phyloP scores from a whole-genome alignment of 352 stramenopile species.

The Phytophthora lateralis region DNA sequence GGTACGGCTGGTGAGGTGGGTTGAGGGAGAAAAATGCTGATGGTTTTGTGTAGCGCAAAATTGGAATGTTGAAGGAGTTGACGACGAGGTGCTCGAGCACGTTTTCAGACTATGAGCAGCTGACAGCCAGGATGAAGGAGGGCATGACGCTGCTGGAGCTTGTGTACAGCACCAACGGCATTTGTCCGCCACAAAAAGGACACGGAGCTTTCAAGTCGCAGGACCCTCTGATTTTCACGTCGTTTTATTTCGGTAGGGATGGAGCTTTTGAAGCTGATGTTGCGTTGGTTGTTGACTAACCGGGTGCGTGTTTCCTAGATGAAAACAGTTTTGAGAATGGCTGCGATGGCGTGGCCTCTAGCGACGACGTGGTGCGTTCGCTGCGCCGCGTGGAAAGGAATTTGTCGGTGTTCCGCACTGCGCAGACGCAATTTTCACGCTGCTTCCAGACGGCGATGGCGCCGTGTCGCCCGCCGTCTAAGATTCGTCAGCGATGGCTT shows the following conservation, averaged over 20 bases:
- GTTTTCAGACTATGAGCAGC: slow-evolving; percentile 42
- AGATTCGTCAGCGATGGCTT: slow-evolving; percentile 76
- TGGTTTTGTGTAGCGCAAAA: slow-evolving; percentile 47
- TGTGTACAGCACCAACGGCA: slow-evolving; percentile 65
- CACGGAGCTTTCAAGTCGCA: slow-evolving; percentile 59
- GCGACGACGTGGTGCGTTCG: slow-evolving; percentile 50
- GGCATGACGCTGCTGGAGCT: slow-evolving; percentile 54
- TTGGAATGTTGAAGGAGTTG: slow-evolving; percentile 75
- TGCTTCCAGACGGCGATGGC: slow-evolving; percentile 64
- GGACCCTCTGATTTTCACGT: slow-evolving; percentile 47
- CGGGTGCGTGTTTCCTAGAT: slow-evolving; percentile 10
- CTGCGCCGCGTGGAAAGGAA: slow-evolving; percentile 56
- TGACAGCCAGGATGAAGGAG: slow-evolving; percentile 46
- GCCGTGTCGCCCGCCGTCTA: slow-evolving; percentile 68
- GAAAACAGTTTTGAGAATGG: slow-evolving; percentile 32
- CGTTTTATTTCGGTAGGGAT: slow-evolving; percentile 55
- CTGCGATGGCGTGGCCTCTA: slow-evolving; percentile 6
- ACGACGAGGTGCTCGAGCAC: slow-evolving; percentile 41
- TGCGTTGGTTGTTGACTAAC: slow-evolving; percentile 3
- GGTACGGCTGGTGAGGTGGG: slow-evolving; percentile 33
- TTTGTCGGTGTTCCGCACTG: slow-evolving; percentile 44
- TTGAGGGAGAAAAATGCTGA: not conserved
- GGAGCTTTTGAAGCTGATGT: not conserved
- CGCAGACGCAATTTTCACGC: slow-evolving; percentile 52
- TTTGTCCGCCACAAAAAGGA: slow-evolving; percentile 58